These are phyloP conservation scores for Excoecaria cochinchinensis DNA, from an alignment of 345 rosid genomes.

Conservation along the genomic window DNA sequence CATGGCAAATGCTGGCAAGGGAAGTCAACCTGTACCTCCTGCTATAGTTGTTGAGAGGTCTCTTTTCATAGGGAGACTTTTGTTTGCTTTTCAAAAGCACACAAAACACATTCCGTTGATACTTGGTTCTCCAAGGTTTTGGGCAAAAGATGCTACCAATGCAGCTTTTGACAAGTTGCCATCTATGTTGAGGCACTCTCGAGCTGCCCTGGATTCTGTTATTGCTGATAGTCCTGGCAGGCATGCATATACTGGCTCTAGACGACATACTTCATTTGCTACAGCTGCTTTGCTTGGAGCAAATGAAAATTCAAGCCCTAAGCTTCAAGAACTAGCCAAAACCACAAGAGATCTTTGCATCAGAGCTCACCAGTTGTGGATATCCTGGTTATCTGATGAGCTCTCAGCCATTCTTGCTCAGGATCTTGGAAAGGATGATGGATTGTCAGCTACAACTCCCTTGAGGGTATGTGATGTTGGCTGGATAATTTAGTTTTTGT, in stretches of 20 bases:
- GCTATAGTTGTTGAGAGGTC: constrained; percentile 79
- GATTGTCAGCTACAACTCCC: constrained; percentile 67
- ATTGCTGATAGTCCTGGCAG: constrained; percentile 52
- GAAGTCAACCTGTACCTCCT: constrained; percentile 39
- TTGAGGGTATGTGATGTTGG: constrained; percentile 57
- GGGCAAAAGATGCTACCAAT: constrained; percentile 66
- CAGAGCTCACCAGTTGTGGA: constrained; percentile 91
- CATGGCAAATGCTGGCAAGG: constrained; percentile 45
- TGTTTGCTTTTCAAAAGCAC: constrained; percentile 82
- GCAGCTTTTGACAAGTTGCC: constrained; percentile 66
- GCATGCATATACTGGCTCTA: constrained; percentile 49
- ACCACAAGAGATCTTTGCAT: constrained; percentile 67
- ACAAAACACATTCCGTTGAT: constrained; percentile 74
- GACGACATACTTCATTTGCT: constrained; percentile 71
- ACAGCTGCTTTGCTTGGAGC: constrained; percentile 82
- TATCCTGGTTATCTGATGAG: constrained; percentile 80
- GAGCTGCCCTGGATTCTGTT: constrained; percentile 40
- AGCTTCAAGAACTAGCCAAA: constrained; percentile 61
- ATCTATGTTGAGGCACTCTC: constrained; percentile 61
- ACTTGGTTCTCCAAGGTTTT: constrained; percentile 92
- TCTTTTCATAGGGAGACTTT: constrained; percentile 85
- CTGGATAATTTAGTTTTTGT: background rate
- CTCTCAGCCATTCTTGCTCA: constrained; percentile 68
- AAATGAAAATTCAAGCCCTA: constrained; percentile 70
- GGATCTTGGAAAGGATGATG: constrained; percentile 77